phyloP scores from a whole-genome alignment of 2,329 filamentous ascomycete species.

The Dendrostoma leiphaemia region DNA sequence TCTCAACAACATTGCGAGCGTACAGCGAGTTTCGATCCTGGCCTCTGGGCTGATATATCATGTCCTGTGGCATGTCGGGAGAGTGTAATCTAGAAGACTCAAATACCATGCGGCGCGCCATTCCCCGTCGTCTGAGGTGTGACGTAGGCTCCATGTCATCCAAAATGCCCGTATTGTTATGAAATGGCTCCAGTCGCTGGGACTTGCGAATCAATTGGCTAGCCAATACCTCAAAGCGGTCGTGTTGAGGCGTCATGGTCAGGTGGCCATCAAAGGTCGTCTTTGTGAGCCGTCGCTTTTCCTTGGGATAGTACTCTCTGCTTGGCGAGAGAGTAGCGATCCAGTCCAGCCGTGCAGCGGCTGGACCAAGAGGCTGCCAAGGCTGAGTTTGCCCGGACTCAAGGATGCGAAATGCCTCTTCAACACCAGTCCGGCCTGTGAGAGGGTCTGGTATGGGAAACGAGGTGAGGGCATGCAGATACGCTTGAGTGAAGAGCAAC shows the following conservation, averaged over 20 bases:
- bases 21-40: neutral
- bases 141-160: neutral
- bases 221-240: slow-evolving; percentile 31
- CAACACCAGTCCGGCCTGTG: slow-evolving; percentile 57
- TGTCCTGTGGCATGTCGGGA: neutral
- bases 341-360: slow-evolving; percentile 14
- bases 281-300: slow-evolving; percentile 32
- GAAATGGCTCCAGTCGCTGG: slow-evolving; percentile 24
- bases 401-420: slow-evolving; percentile 55
- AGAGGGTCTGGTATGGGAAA: slow-evolving; percentile 55
- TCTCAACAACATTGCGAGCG: slow-evolving; percentile 1
- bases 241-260: slow-evolving; percentile 36
- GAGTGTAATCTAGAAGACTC: slow-evolving; percentile 18
- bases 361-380: slow-evolving; percentile 35
- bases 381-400: slow-evolving; percentile 49
- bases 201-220: slow-evolving; percentile 30
- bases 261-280: slow-evolving; percentile 31
- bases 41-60: neutral
- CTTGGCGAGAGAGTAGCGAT: slow-evolving; percentile 29
- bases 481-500: slow-evolving; percentile 55
- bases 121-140: slow-evolving; percentile 2
- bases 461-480: slow-evolving; percentile 60
- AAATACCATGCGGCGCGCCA: slow-evolving; percentile 8
- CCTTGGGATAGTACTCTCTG: slow-evolving; percentile 36
- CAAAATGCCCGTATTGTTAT: neutral